These are phyloP conservation scores for Selenicereus undatus DNA, from an alignment of 148 eudicot species.

Conservation along the genomic window DNA sequence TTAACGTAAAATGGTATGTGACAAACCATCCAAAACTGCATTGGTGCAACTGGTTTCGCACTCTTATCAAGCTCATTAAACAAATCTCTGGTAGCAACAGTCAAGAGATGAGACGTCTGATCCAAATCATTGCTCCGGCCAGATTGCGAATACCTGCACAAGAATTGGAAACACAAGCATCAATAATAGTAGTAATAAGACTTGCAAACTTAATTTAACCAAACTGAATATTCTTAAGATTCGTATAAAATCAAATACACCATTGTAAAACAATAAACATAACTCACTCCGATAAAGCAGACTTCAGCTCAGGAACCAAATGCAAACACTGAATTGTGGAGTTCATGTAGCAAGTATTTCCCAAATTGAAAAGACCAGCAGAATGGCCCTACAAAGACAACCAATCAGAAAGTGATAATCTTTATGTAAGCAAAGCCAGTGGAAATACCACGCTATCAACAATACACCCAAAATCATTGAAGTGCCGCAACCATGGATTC, in stretches of 20 bases:
- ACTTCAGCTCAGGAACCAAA: slow-evolving; percentile 95
- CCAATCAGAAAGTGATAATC: not conserved
- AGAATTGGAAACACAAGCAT: slow-evolving; percentile 7
- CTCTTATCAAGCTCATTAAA: slow-evolving; percentile 87
- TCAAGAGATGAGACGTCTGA: slow-evolving; percentile 81
- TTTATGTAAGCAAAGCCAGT: not conserved
- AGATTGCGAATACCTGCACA: slow-evolving; percentile 71
- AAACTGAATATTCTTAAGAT: not conserved
- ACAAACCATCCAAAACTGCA: slow-evolving; percentile 90
- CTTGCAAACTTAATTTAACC: not conserved
- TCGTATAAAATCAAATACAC: slow-evolving; percentile 1
- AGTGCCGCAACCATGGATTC: not conserved
- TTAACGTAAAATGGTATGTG: slow-evolving; percentile 2
- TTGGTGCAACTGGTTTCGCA: slow-evolving; percentile 89
- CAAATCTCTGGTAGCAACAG: slow-evolving; percentile 85
- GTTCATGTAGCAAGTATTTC: slow-evolving; percentile 98
- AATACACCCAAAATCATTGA: not conserved
- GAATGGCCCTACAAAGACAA: slow-evolving; percentile 70
- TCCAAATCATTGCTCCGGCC: slow-evolving; percentile 74
- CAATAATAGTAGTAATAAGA: slow-evolving; percentile 2
- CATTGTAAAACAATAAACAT: not conserved
- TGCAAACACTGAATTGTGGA: slow-evolving; percentile 91
- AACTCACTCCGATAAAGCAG: slow-evolving; percentile 69
- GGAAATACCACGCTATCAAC: not conserved
- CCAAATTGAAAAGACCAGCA: slow-evolving; percentile 85